Evolutionary conservation across 345 rosid genomes (phyloP).

Genomic region (Pugionium dolabratum): DNA sequence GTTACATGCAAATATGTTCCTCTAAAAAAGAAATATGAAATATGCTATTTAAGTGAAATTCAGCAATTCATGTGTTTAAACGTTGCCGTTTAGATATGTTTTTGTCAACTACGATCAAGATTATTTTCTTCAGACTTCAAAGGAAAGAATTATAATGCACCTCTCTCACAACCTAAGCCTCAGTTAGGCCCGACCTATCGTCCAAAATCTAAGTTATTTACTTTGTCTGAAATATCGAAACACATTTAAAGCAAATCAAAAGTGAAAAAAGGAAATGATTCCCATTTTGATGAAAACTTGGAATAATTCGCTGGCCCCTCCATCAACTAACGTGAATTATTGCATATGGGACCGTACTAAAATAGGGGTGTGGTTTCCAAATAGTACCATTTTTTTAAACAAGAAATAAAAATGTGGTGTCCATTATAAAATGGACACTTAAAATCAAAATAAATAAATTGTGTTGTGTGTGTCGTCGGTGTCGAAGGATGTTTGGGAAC

Average conservation of each 20-base stretch:
- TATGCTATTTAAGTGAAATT: conserved; percentile 22
- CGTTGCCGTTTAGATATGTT: not conserved
- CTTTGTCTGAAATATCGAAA: conserved; percentile 40
- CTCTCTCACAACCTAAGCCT: conserved; percentile 19
- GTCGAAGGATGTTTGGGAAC: conserved; percentile 40
- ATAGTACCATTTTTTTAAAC: conserved; percentile 15
- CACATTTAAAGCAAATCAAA: conserved; percentile 30
- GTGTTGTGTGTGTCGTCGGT: conserved; percentile 39
- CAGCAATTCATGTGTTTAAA: not conserved
- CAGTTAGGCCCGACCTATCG: conserved; percentile 36
- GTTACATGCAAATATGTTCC: not conserved
- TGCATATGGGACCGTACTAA: conserved; percentile 42
- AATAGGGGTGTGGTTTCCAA: conserved; percentile 30
- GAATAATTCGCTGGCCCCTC: conserved; percentile 42
- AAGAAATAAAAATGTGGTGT: not conserved
- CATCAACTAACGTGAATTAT: conserved; percentile 42
- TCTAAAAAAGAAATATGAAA: not conserved
- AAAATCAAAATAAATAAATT: conserved; percentile 20
- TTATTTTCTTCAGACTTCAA: conserved; percentile 2
- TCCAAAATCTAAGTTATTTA: conserved; percentile 4
- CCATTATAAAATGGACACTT: not conserved
- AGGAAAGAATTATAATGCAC: conserved; percentile 28
- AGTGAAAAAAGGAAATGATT: conserved; percentile 30
- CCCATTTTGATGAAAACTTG: conserved; percentile 39
- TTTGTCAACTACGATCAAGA: conserved; percentile 15